Base-by-base conservation (phyloP, 805 yeast species). In the Zygotorulaspora chibaensis region DNA sequence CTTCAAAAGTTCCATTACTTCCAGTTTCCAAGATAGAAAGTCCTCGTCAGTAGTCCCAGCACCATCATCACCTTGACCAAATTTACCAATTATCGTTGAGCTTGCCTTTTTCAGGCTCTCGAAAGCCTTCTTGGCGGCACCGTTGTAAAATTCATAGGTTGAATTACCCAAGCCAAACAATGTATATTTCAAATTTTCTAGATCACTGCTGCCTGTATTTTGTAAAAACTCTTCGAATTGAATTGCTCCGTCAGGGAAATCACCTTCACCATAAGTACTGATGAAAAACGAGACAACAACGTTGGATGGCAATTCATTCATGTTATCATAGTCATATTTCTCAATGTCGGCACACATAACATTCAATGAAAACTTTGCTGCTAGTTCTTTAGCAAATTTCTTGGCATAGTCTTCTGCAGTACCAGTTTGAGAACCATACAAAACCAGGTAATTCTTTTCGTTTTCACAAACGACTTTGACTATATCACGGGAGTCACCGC, bases 211-310 rank as follows among this genome's bases (percentile, higher is more conserved):
- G 41, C 75, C 79, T 43, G 73, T 67, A 23, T 65, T 56, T 28
- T 80, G 77, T 58, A 90, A 75, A 61, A 71, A 80, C 47, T 83
- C 84, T 61, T 80, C 81, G 63, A 93, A 87, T 31, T 80, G 81
- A 35, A 78, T 77, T n/a, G 97, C 93, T 57, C 87, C 87, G 65
- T 91, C 99, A 11, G 99, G 91, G 56, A 96, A 96, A 65, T 91
- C 99, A 62, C 99, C 99, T 70, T 91, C 99, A 57, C 99, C 99
- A 59, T 93, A 93, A 9, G 96, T 88, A 27, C 98, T 93, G 70
- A 89, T 73, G 61, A 91, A 75, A 59, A 91, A 83, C 51, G 88
- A 80, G 16, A 81, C 81, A n/a, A 78, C 69, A 44, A 78, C 71
- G 48, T 77, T 77, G 13, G 72, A 69, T 16, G 82, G 77, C 51